A percentile compares a stretch with the other conserved stretches of the same genome.
Conservation (phyloP, 139 green algal species). For the Haematococcus lacustris region DNA sequence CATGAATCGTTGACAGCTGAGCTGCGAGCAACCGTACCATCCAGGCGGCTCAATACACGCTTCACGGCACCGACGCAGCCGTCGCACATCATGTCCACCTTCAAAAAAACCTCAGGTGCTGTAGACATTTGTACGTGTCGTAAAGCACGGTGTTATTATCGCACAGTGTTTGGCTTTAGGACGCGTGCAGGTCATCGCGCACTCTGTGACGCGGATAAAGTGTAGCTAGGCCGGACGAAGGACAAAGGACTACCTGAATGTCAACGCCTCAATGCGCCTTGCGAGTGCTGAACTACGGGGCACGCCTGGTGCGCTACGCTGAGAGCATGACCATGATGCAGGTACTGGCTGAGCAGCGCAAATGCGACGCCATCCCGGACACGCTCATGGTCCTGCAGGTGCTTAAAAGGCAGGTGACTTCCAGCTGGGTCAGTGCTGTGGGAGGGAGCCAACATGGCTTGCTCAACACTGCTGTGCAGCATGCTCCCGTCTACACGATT, state of each 20-base stretch:
- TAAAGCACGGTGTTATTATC: neutral
- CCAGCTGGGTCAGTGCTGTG: neutral
- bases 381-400: constrained; percentile 60
- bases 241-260: too few relatives aligned
- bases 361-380: constrained; percentile 49
- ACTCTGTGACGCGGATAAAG: too few relatives aligned
- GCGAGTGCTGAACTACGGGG: too few relatives aligned
- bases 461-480: constrained; percentile 36
- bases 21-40: constrained; percentile 15
- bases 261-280: too few relatives aligned
- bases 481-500: constrained; percentile 72
- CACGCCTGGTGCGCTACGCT: constrained; percentile 45
- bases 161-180: too few relatives aligned
- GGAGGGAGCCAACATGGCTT: neutral
- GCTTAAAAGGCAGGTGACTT: neutral
- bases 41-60: constrained; percentile 49
- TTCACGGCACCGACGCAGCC: constrained; percentile 53
- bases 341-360: constrained; percentile 79
- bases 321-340: constrained; percentile 82
- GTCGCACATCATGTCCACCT: constrained; percentile 59
- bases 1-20: neutral
- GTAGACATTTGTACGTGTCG: neutral
- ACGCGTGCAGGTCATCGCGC: too few relatives aligned
- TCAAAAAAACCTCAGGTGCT: constrained; percentile 53
- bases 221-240: too few relatives aligned